phyloP scores from a whole-genome alignment of 2,329 filamentous ascomycete species.

The Mariannaea sp. region DNA sequence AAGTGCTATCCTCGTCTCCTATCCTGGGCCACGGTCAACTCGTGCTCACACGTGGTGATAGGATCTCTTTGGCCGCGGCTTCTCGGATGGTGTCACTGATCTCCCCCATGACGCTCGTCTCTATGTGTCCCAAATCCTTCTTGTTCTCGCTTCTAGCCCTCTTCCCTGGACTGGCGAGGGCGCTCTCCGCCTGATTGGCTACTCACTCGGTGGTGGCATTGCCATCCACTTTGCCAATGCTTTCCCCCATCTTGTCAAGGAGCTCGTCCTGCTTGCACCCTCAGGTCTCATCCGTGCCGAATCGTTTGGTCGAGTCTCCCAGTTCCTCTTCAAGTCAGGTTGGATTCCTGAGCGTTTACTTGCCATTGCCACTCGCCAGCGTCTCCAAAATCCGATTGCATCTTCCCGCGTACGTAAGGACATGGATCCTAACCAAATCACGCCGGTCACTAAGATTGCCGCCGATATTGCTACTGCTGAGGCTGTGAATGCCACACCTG shows the following conservation, averaged over 20 bases:
- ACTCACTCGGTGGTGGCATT: slow-evolving; percentile 82
- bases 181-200: slow-evolving; percentile 73
- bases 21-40: neutral
- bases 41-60: slow-evolving; percentile 33
- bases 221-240: slow-evolving; percentile 73
- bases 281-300: slow-evolving; percentile 70
- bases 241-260: slow-evolving; percentile 71
- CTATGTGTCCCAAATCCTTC: slow-evolving; percentile 73
- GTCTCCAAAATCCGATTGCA: slow-evolving; percentile 58
- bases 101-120: slow-evolving; percentile 74
- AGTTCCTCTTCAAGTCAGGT: slow-evolving; percentile 59
- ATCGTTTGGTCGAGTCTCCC: slow-evolving; percentile 55
- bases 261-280: slow-evolving; percentile 78
- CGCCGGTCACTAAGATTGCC: slow-evolving; percentile 43
- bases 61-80: slow-evolving; percentile 73
- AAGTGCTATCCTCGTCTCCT: slow-evolving; percentile 33
- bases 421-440: slow-evolving; percentile 29
- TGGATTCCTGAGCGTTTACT: slow-evolving; percentile 59
- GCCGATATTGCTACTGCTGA: slow-evolving; percentile 52
- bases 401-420: slow-evolving; percentile 37
- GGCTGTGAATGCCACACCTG: slow-evolving; percentile 39
- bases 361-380: slow-evolving; percentile 51
- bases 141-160: slow-evolving; percentile 71
- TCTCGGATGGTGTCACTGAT: slow-evolving; percentile 66
- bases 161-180: slow-evolving; percentile 66